Evolutionary conservation across 768 basidiomycete species (phyloP), one percentile per base, ranked within the genome.

Genomic region (Mycena haematopus): DNA sequence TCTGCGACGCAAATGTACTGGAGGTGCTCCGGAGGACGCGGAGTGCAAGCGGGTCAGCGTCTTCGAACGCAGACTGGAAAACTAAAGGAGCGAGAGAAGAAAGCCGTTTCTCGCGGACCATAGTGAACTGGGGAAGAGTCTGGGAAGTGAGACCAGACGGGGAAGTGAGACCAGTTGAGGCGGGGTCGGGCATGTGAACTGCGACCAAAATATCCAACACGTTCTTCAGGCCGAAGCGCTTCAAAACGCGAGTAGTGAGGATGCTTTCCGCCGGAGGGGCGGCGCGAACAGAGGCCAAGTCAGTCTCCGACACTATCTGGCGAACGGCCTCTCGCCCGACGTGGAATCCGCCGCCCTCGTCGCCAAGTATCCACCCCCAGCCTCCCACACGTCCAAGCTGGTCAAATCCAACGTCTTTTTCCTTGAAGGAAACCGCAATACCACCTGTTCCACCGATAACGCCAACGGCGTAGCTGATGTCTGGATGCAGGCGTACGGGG

Each of bases 391-490:
- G 82, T 1, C 86, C 90, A 44, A 91, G 80, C 68, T 91, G 87
- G 51, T 83, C 71, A 22, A 90, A 77, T 9, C 76, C 76, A 13
- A 71, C 76, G 6, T 73, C 73, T 0, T 67, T 74, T 46, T 82
- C 78, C 53, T 76, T 76, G 75, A 92, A 93, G 57, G 85, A 84
- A 17, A 89, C 87, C 35, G 88, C 83, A 68, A 87, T 91, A 13
- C 89, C 87, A 3, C 94, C 94, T 0, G 94, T 96, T 15, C 94
- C 94, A 2, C 83, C 88, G 62, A 96, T 89, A 53, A 87, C 88
- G 3, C 88, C 84, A 31, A 95, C 81, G 9, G 89, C 91, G 60
- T 84, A 79, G 15, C 77, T 73, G 19, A 88, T 80, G 68, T 88
- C 88, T 1, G 77, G 70, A 70, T 87, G 80, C 69, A 86, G 76